phyloP scores from a whole-genome alignment of 2,329 filamentous ascomycete species.

The Penicillium rolfsii region DNA sequence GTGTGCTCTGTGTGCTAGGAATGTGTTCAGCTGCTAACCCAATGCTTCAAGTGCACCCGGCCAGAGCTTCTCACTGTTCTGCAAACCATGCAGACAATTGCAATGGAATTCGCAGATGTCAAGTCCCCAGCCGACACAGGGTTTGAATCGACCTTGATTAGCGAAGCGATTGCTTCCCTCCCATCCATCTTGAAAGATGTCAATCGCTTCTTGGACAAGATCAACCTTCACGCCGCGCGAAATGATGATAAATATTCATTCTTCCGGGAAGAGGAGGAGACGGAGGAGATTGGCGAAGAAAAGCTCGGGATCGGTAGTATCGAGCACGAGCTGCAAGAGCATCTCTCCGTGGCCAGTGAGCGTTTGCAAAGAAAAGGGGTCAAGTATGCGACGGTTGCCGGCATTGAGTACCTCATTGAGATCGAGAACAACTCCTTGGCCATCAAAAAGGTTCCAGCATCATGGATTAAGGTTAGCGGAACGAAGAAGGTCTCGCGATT shows the following conservation, averaged over 20 bases:
- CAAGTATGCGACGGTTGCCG: constrained; percentile 79
- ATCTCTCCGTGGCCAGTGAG: constrained; percentile 70
- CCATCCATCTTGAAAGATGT: constrained; percentile 76
- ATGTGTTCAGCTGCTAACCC: constrained; percentile 21
- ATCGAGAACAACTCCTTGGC: constrained; percentile 72
- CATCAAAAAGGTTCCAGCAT: constrained; percentile 85
- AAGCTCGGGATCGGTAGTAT: constrained; percentile 91
- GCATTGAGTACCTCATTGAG: constrained; percentile 94
- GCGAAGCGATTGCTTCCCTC: constrained; percentile 71
- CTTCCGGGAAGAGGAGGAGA: constrained; percentile 85
- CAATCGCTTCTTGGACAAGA: constrained; percentile 75
- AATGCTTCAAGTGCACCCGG: constrained; percentile 64
- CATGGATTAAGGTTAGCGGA: constrained; percentile 91
- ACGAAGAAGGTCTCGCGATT: constrained; percentile 93
- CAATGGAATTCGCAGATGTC: constrained; percentile 72
- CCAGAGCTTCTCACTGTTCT: constrained; percentile 84
- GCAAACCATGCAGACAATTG: constrained; percentile 81
- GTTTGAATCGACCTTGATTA: constrained; percentile 72
- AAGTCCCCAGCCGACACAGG: constrained; percentile 67
- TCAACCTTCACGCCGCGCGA: constrained; percentile 81
- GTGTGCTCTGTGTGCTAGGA: not conserved
- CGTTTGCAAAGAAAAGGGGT: constrained; percentile 74
- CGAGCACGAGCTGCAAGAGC: constrained; percentile 82
- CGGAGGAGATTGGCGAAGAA: constrained; percentile 83
- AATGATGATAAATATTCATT: constrained; percentile 92